phyloP scores from a whole-genome alignment of 2,329 filamentous ascomycete genomes.

The Xylaria digitata region DNA sequence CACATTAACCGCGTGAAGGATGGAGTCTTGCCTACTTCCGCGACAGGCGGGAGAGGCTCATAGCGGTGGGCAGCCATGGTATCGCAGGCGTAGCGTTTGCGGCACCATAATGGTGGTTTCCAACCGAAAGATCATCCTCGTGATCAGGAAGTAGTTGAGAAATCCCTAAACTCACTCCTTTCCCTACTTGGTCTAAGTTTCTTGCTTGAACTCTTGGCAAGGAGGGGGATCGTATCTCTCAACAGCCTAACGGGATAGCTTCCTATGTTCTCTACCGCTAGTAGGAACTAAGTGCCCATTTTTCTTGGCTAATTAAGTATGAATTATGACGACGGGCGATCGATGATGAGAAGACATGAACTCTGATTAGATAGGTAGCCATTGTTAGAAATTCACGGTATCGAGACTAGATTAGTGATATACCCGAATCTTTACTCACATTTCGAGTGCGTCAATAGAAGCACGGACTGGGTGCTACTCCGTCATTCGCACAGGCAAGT shows the following conservation, averaged over 20 bases:
- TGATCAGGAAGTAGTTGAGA: neutral
- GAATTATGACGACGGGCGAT: too few species aligned
- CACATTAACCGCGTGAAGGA: slow-evolving; percentile 17
- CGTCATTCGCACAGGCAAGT: too few species aligned
- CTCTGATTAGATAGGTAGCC: too few species aligned
- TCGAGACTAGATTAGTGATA: too few species aligned
- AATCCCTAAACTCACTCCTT: slow-evolving; percentile 4
- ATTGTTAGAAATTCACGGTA: too few species aligned
- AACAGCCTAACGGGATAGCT: neutral
- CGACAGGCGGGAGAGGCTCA: slow-evolving; percentile 17
- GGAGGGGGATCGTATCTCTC: slow-evolving; percentile 1
- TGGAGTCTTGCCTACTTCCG: slow-evolving; percentile 1
- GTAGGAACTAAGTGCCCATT: neutral
- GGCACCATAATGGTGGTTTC: neutral
- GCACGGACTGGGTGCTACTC: too few species aligned
- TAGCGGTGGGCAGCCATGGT: slow-evolving; percentile 16
- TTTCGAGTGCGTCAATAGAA: too few species aligned
- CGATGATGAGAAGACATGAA: too few species aligned
- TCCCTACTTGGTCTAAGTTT: slow-evolving; percentile 17
- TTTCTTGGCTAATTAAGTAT: neutral
- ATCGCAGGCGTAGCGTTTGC: neutral
- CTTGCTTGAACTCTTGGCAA: slow-evolving; percentile 4
- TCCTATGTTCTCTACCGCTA: neutral
- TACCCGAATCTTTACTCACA: too few species aligned
- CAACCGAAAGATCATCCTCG: neutral